Evolutionary conservation across 345 rosid genomes (phyloP), one percentile per base, ranked within the genome.

Genomic region (Sapria himalayana): DNA sequence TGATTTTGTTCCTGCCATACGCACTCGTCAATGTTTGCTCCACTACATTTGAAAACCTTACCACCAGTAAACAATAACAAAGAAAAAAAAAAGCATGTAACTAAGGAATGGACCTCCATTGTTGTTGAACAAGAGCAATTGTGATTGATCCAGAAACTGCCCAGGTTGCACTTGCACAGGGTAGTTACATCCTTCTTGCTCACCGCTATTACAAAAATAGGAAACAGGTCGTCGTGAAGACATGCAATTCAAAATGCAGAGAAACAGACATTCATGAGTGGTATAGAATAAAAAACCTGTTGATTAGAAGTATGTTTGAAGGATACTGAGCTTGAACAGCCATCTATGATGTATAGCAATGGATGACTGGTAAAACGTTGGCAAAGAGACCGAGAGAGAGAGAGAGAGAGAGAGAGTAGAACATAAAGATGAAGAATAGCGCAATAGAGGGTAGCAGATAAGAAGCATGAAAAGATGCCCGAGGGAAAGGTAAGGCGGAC

Each of bases 261-360:
- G 15, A 18, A 11, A 25, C 5, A 35, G 22, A 15, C 14, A 20
- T 2, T 6, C 37, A 23, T 22, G 21, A n/a, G n/a, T n/a, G n/a
- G n/a, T n/a, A n/a, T n/a, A n/a, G n/a, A n/a, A n/a, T n/a, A n/a
- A n/a, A 7, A 38, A 37, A 63, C 72, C 67, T 61, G 64, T 61
- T 58, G 17, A 58, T 56, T 43, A 61, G 61, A 37, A 61, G 72
- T 25, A 52, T 32, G 46, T 61, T 61, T 5, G 67, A 61, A 21
- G 67, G 67, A 44, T 61, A 61, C 24, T 58, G 72, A 55, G 72
- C 67, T 36, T 61, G 67, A 46, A 66, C 64, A 15, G 72, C 72
- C 72, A 66, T 65, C 51, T 15, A 11, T 23, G 39, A 42, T 23
- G 34, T 4, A 33, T 20, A 41, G 15, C 33, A n/a, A 23, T 15